phyloP scores from a whole-genome alignment of 2,329 filamentous ascomycete species.

The Stachybotrys echinatus region DNA sequence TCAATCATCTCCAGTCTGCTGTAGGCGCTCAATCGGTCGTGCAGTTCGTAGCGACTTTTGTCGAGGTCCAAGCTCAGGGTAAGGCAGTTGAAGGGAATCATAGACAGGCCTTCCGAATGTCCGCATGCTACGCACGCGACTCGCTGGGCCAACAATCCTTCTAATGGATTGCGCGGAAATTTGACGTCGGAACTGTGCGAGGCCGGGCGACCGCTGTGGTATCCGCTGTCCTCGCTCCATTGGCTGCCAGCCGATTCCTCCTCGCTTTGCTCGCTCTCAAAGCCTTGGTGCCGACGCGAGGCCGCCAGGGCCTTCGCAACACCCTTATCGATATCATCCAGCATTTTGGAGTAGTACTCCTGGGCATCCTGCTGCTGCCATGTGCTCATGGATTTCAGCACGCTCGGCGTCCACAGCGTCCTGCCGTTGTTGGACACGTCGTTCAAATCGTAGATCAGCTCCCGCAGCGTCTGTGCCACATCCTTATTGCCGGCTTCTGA shows the following conservation, averaged over 20 bases:
- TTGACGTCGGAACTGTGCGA: constrained; percentile 32
- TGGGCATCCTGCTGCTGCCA: constrained; percentile 97
- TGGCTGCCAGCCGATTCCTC: constrained; percentile 41
- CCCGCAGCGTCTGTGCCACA: constrained; percentile 48
- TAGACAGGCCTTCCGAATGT: constrained; percentile 78
- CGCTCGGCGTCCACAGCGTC: constrained; percentile 74
- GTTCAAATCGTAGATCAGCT: constrained; percentile 66
- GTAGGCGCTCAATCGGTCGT: constrained; percentile 77
- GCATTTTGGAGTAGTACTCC: constrained; percentile 88
- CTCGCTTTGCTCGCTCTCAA: constrained; percentile 31
- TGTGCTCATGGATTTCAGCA: constrained; percentile 87
- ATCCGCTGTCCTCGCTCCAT: constrained; percentile 53
- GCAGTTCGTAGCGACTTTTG: constrained; percentile 60
- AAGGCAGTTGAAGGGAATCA: constrained; percentile 91
- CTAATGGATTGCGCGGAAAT: constrained; percentile 64
- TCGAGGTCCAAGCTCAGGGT: constrained; percentile 73
- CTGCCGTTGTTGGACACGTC: constrained; percentile 65
- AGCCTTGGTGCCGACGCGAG: constrained; percentile 22
- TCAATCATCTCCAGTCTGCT: constrained; percentile 80
- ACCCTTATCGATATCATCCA: constrained; percentile 81
- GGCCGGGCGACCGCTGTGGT: constrained; percentile 39
- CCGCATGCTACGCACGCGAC: constrained; percentile 84
- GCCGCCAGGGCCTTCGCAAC: constrained; percentile 43
- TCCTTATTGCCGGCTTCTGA: constrained; percentile 22
- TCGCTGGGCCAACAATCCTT: constrained; percentile 81